phyloP scores from a whole-genome alignment of 1,284 basidiomycete genomes.

The Lentinula novae-zelandiae region DNA sequence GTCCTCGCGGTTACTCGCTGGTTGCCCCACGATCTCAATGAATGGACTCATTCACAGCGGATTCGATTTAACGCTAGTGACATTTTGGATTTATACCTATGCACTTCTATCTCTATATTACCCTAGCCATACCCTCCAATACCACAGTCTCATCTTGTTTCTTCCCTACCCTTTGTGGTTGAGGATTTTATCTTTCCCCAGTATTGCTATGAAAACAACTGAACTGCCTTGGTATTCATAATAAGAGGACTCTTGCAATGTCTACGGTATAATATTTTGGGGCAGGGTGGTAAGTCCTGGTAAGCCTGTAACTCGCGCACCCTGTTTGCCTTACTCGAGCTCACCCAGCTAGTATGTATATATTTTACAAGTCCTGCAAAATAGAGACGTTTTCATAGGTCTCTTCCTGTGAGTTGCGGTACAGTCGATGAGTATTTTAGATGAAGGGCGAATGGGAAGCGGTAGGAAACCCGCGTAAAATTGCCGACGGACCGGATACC shows the following conservation, averaged over 20 bases:
- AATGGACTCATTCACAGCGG: not conserved
- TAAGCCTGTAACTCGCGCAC: no score
- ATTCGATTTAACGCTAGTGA: slow-evolving; percentile 7
- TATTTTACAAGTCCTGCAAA: not conserved
- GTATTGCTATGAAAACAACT: no score
- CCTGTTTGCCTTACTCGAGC: no score
- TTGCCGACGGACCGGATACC: not conserved
- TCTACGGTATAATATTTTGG: no score
- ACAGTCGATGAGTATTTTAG: not conserved
- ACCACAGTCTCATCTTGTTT: not conserved
- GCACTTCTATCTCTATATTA: slow-evolving; percentile 12
- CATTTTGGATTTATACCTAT: slow-evolving; percentile 11
- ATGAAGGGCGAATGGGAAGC: not conserved
- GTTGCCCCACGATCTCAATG: not conserved
- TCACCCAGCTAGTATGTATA: no score
- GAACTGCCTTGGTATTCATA: no score
- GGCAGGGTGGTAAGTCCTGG: no score
- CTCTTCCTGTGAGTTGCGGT: not conserved
- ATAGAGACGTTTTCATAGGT: not conserved
- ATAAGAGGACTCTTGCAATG: no score
- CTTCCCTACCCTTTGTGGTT: not conserved
- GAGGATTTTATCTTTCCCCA: no score
- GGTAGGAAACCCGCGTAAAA: not conserved
- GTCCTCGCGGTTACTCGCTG: not conserved
- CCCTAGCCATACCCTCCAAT: slow-evolving; percentile 12